Percentiles rank a stretch among this genome's conserved stretches.
phyloP scores from a whole-genome alignment of 1,284 basidiomycete species.

The Irpex sp. region DNA sequence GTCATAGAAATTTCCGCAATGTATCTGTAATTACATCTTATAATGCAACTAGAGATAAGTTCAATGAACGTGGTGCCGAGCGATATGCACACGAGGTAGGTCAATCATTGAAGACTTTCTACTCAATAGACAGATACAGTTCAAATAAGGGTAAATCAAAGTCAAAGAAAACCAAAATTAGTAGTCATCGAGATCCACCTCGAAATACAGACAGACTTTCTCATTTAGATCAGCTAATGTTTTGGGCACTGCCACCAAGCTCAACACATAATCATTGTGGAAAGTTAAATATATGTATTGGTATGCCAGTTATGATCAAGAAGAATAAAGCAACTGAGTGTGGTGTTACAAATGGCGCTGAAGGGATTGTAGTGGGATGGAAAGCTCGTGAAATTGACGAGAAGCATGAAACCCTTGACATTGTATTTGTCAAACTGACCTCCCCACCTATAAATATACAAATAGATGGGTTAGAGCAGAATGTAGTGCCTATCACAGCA shows the following conservation, averaged over 20 bases:
- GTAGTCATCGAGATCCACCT: background rate
- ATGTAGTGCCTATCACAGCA: slow-evolving; percentile 45
- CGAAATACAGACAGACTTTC: slow-evolving; percentile 16
- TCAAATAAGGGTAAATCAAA: background rate
- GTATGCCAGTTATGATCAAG: slow-evolving; percentile 48
- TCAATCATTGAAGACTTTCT: slow-evolving; percentile 29
- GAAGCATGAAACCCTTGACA: slow-evolving; percentile 32
- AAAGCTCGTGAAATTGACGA: slow-evolving; percentile 15
- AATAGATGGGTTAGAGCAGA: slow-evolving; percentile 40
- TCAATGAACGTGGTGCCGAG: slow-evolving; percentile 35
- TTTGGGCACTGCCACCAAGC: slow-evolving; percentile 36
- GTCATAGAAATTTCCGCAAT: slow-evolving; percentile 31
- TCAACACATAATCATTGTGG: slow-evolving; percentile 32
- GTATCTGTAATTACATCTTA: slow-evolving; percentile 40
- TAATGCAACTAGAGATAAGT: slow-evolving; percentile 40
- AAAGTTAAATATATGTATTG: slow-evolving; percentile 41
- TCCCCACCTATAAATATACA: slow-evolving; percentile 35
- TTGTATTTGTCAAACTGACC: slow-evolving; percentile 43
- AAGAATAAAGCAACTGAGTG: slow-evolving; percentile 44
- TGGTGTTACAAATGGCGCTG: slow-evolving; percentile 50
- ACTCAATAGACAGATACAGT: slow-evolving; percentile 32
- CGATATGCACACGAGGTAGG: slow-evolving; percentile 39
- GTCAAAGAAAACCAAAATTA: background rate
- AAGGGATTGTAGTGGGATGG: slow-evolving; percentile 44
- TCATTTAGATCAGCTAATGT: slow-evolving; percentile 24